phyloP scores from a whole-genome alignment of 2,329 filamentous ascomycete species.

The Diaporthe vexans region DNA sequence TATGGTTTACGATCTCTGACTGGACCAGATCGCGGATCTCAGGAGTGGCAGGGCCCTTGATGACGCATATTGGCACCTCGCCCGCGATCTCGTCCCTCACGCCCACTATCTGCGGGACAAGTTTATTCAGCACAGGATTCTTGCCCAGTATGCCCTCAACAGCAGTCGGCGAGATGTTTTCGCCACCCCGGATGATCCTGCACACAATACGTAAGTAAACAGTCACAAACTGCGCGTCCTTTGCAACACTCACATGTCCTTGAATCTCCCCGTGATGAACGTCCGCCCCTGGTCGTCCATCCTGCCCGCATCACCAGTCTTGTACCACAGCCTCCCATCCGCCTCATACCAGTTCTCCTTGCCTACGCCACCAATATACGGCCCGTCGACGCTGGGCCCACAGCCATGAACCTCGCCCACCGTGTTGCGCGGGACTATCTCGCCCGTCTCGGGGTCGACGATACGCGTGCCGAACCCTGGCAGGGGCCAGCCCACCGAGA shows the following conservation, averaged over 20 bases:
- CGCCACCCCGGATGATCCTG: conserved; percentile 37
- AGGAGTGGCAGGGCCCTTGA: conserved; percentile 5
- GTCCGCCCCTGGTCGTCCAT: conserved; percentile 28
- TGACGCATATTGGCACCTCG: conserved; percentile 32
- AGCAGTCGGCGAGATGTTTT: conserved; percentile 33
- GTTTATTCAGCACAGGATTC: conserved; percentile 12
- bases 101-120: conserved; percentile 29
- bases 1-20: conserved; percentile 30
- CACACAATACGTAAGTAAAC: background rate
- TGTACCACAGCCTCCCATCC: conserved; percentile 34
- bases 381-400: conserved; percentile 24
- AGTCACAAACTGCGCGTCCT: background rate
- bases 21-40: conserved; percentile 32
- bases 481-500: conserved; percentile 25
- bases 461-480: conserved; percentile 20
- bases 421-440: conserved; percentile 16
- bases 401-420: conserved; percentile 29
- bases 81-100: conserved; percentile 23
- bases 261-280: conserved; percentile 28
- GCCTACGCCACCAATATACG: conserved; percentile 33
- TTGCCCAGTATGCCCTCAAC: conserved; percentile 15
- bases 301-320: conserved; percentile 27
- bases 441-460: conserved; percentile 33
- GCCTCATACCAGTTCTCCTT: conserved; percentile 35
- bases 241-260: conserved; percentile 27